Evolutionary conservation across 768 basidiomycete species (phyloP).

Genomic region (Collybia mongolica): DNA sequence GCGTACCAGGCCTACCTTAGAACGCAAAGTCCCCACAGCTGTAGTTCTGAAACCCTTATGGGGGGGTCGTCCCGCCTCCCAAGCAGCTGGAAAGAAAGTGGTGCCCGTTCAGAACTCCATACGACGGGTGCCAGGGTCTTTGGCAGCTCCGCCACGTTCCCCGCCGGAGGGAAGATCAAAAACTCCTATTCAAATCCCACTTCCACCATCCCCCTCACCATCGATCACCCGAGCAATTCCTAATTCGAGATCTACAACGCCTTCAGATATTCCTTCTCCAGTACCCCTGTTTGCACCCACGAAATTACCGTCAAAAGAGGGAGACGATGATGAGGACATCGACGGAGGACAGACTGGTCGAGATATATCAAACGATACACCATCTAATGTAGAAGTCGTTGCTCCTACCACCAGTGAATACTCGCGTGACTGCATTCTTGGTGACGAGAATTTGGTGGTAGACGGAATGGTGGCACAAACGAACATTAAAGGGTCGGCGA

Average conservation of each 20-base stretch:
- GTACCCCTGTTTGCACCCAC: not conserved
- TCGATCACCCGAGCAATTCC: not conserved
- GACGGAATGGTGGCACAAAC: not conserved
- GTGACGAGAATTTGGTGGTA: not conserved
- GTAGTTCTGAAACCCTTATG: slow-evolving; percentile 9
- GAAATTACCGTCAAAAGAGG: not conserved
- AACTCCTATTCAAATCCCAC: slow-evolving; percentile 31
- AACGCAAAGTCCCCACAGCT: slow-evolving; percentile 3
- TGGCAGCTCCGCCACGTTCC: not conserved
- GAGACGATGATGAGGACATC: not conserved
- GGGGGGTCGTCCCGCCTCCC: not conserved
- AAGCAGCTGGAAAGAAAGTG: slow-evolving; percentile 4
- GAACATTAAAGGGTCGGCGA: not conserved
- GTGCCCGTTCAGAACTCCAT: not conserved
- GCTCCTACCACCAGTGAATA: no score
- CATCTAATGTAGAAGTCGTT: no score
- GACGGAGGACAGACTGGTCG: no score
- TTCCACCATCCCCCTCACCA: slow-evolving; percentile 37
- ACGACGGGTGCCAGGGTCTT: no score
- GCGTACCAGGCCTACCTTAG: slow-evolving; percentile 18
- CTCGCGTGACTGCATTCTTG: not conserved
- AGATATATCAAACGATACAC: no score
- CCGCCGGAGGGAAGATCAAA: slow-evolving; percentile 12
- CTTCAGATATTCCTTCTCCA: not conserved
- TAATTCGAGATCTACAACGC: not conserved